Conservation (phyloP, 225 moss, liverwort and hornwort species). For the Ulota crispa region DNA sequence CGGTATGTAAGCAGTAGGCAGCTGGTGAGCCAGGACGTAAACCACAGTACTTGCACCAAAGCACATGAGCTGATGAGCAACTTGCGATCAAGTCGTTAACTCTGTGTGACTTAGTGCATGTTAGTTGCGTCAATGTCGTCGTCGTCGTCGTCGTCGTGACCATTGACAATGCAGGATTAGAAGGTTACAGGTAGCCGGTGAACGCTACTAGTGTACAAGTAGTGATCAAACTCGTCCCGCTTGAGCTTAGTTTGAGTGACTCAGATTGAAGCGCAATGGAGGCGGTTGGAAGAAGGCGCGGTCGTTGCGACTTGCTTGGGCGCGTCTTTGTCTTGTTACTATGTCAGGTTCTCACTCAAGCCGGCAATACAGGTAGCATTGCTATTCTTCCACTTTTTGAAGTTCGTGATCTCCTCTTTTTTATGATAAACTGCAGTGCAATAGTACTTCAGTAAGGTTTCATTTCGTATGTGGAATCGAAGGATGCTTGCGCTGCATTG, state of each 20-base stretch:
- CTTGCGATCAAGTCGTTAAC: not conserved
- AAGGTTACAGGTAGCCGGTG: too few relatives aligned
- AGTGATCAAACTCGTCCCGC: not conserved
- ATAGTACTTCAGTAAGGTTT: not conserved
- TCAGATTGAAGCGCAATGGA: slow-evolving; percentile 11
- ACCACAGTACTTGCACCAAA: not conserved
- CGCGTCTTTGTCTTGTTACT: slow-evolving; percentile 20
- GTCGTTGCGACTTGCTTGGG: not conserved
- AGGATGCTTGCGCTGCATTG: not conserved
- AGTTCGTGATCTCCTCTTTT: not conserved
- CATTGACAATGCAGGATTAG: not conserved
- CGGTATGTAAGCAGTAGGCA: slow-evolving; percentile 35
- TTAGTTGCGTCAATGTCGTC: not conserved
- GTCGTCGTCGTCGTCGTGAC: not conserved
- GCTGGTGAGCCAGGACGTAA: not conserved
- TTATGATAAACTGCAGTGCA: not conserved
- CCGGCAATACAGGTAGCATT: slow-evolving; percentile 29
- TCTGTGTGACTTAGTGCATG: not conserved
- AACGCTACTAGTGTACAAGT: too few relatives aligned
- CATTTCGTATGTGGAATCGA: not conserved
- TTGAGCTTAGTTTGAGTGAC: not conserved
- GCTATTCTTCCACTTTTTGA: not conserved
- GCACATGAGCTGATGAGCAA: not conserved
- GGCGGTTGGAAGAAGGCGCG: not conserved
- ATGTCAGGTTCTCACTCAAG: not conserved